Evolutionary conservation across 2,329 filamentous ascomycete genomes (phyloP).

Genomic region (Thelonectria rubi): DNA sequence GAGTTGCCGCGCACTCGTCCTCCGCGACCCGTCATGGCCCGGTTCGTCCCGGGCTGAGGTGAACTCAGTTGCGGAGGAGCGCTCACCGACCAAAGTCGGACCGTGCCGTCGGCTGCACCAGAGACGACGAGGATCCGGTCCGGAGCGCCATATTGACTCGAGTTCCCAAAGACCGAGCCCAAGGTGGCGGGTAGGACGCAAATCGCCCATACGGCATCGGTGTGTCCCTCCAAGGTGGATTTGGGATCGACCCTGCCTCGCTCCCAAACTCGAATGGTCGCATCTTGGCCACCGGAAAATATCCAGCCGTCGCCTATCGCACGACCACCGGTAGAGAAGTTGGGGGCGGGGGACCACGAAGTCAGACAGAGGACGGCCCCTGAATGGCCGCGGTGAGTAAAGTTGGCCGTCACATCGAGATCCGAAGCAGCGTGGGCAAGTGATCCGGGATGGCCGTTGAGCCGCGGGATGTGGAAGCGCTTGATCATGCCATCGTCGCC

Average conservation of each 20-base stretch:
- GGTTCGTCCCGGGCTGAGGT: conserved; percentile 72
- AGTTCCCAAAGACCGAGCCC: conserved; percentile 80
- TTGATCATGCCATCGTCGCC: conserved; percentile 97
- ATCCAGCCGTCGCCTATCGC: conserved; percentile 96
- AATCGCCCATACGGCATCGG: conserved; percentile 94
- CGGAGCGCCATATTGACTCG: conserved; percentile 77
- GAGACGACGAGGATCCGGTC: conserved; percentile 92
- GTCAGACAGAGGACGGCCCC: conserved; percentile 88
- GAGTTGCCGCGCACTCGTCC: conserved; percentile 89
- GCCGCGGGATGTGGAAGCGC: conserved; percentile 92
- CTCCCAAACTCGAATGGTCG: conserved; percentile 94
- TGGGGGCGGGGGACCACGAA: conserved; percentile 86
- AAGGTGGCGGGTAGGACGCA: conserved; percentile 89
- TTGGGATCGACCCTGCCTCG: conserved; percentile 93
- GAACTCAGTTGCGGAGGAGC: conserved; percentile 87
- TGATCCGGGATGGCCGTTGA: conserved; percentile 63
- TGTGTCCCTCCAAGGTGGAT: conserved; percentile 91
- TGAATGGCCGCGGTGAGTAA: conserved; percentile 94
- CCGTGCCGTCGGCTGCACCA: conserved; percentile 87
- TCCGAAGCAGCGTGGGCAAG: conserved; percentile 71
- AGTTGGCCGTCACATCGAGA: conserved; percentile 90
- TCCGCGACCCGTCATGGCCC: conserved; percentile 66
- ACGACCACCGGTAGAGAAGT: conserved; percentile 88
- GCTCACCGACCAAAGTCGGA: conserved; percentile 95
- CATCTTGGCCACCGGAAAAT: conserved; percentile 95